Evolutionary conservation across 208 protist genomes (phyloP), one percentile per base, ranked within the genome.

Genomic region (Porcisia hertigi): DNA sequence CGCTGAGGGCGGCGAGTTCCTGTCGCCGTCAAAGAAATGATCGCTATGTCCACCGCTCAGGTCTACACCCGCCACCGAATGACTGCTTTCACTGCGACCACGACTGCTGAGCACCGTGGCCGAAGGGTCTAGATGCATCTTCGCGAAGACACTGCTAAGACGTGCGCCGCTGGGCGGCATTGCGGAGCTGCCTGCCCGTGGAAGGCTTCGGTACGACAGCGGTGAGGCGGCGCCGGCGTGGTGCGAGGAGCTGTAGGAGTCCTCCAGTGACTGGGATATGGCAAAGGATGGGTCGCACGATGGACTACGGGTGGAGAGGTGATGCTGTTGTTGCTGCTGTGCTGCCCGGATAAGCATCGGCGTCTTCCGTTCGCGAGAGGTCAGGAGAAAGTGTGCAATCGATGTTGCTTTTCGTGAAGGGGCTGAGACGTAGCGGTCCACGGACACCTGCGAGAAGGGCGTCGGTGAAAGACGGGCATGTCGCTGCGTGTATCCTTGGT

Each of bases 371-470:
- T 96, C 90, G 20, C 88, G 88, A 7, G 90, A 88, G 39, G 91
- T 97, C 54, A 97, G 90, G 20, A 94, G 79, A 72, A 94, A 97
- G 83, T 86, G 85, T 3, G 93, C 92, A 36, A 97, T 57, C 25
- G 73, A 78, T 49, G 75, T 85, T 76, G 92, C 85, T 57, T 94
- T 88, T 30, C 83, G 79, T 65, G 72, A 59, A 20, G 88, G 82
- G 65, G 89, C 73, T 12, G 89, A 73, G 52, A 97, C 93, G 83
- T 92, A 97, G 55, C 93, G 91, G 71, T 97, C 91, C 57, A 60
- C 39, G 36, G 77, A 81, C 20, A 64, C 45, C n/a, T 65, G 77
- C 34, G 69, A 75, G 8, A 69, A 71, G 16, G 69, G 63, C 1
- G 69, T 47, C 36, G 47, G 62, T 14, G 76, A 73, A 30, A 64